Evolutionary conservation across 805 yeast species (phyloP), one percentile per base, ranked within the genome.

Genomic region (Kurtzmaniella fragi): DNA sequence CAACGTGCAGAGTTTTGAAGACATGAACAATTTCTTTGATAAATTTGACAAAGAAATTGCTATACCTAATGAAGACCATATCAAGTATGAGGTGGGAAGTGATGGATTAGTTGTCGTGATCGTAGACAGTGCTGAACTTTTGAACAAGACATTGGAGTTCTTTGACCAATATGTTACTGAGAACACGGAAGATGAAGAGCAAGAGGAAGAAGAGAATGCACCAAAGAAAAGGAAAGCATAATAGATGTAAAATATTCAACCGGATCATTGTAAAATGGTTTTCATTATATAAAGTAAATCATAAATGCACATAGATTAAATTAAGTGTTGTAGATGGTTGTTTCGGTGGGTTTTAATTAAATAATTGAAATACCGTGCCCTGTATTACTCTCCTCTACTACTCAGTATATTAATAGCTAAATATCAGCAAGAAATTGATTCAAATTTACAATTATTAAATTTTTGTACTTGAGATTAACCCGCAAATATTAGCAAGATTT

Each of bases 21-120:
- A 66, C 32, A 70, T 76, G 50, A 76, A 77, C 49, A 56, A 50
- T 26, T 75, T 77, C 44, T 77, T 77, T 45, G 80, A 77, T 46
- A 50, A 53, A 29, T 77, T 77, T 47, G 82, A 77, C 50, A 71
- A 62, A 30, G 53, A 55, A 17, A 62, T 77, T 12, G 78, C 81
- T 7, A 61, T 69, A 31, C 82, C 81, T 3, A 77, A 77, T 45
- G 77, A 75, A 43, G 73, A 70, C 4, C 66, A 69, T 42, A 67
- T 77, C 46, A 75, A 76, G 50, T 77, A 77, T 47, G 82, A 77
- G 44, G 80, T 76, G 2, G 81, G 82, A 3, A 73, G 78, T 37
- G 82, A 77, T 49, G 82, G 82, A 3, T 56, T 77, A 39, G 77
- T 77, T 40, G 76, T 77, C 40, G 66, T 77, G 23, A 63, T 77